Evolutionary conservation across 2,329 filamentous ascomycete genomes (phyloP).

Genomic region (Ophiostoma novo-ulmi): DNA sequence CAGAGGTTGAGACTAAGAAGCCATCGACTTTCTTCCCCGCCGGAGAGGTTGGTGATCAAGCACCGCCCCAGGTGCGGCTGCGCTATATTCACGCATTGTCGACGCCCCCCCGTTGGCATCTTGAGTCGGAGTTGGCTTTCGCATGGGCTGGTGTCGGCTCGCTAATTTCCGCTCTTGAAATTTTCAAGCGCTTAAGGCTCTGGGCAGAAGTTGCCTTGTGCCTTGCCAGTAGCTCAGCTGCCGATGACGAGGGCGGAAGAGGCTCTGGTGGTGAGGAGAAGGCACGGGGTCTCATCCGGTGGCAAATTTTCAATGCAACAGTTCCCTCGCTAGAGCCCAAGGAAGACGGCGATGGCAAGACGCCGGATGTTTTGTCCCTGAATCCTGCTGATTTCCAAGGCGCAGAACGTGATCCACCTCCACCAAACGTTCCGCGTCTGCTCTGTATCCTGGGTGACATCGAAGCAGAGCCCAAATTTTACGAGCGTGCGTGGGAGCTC

Average conservation of each 20-base stretch:
- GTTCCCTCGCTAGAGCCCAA: slow-evolving; percentile 30
- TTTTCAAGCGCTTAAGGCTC: slow-evolving; percentile 86
- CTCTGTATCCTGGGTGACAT: slow-evolving; percentile 94
- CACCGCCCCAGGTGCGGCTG: slow-evolving; percentile 68
- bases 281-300: slow-evolving; percentile 68
- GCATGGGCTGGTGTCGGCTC: slow-evolving; percentile 90
- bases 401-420: slow-evolving; percentile 62
- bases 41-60: slow-evolving; percentile 69
- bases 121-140: slow-evolving; percentile 87
- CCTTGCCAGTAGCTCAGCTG: slow-evolving; percentile 58
- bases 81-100: slow-evolving; percentile 78
- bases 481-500: slow-evolving; percentile 81
- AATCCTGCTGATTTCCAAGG: slow-evolving; percentile 53
- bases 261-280: slow-evolving; percentile 67
- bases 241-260: slow-evolving; percentile 53
- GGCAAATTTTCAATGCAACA: slow-evolving; percentile 69
- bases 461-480: slow-evolving; percentile 67
- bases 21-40: slow-evolving; percentile 77
- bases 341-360: slow-evolving; percentile 46
- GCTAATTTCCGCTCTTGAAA: slow-evolving; percentile 83
- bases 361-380: slow-evolving; percentile 54
- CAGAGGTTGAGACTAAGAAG: slow-evolving; percentile 42
- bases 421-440: slow-evolving; percentile 76
- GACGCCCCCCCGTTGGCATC: slow-evolving; percentile 84
- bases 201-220: slow-evolving; percentile 95